Evolutionary conservation across 1,284 basidiomycete species (phyloP), one percentile per base, ranked within the genome.

Genomic region (Acaromyces ingoldii): DNA sequence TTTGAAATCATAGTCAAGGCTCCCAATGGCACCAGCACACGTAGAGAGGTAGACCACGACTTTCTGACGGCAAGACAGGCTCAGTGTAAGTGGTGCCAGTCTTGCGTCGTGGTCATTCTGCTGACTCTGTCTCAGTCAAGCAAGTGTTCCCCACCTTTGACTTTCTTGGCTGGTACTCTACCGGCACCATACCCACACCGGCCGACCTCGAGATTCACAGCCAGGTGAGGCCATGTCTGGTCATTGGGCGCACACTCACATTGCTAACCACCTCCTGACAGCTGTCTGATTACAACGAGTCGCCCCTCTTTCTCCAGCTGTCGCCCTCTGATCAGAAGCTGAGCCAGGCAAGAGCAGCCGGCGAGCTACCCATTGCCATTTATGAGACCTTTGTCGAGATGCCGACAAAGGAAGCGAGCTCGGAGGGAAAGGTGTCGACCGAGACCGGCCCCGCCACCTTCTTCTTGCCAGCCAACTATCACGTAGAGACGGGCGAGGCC

Each of bases 121-220:
- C 13, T 4, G 36, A 49, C 24, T n/a, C 30, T 22, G 6, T 4
- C 13, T n/a, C 42, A 57, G 92, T 93, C 81, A 93, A 93, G 75
- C 91, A 96, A 77, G 91, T 96, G 13, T 98, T 98, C 76, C 95
- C 93, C 3, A 90, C 91, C 0, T 82, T 97, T 41, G 91, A 95
- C 65, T 85, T 98, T 64, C 87, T 98, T 39, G 93, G 93, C 13
- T 98, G 93, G 93, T 98, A 98, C 76, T 88, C 88, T 0, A 84
- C 91, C 49, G 86, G 89, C 10, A 74, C 81, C 6, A 77, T 81
- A 11, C 91, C 90, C 0, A 85, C 84, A 1, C 65, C 81, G 6
- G 80, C 79, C 22, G 91, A 97, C 70, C 83, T 91, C 45, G 79
- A 81, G 1, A 80, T 97, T 11, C 91, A 96, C 73, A 85, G 88